Base-by-base conservation (phyloP, 1,139 yeast species). In the Candida buenavistaensis region DNA sequence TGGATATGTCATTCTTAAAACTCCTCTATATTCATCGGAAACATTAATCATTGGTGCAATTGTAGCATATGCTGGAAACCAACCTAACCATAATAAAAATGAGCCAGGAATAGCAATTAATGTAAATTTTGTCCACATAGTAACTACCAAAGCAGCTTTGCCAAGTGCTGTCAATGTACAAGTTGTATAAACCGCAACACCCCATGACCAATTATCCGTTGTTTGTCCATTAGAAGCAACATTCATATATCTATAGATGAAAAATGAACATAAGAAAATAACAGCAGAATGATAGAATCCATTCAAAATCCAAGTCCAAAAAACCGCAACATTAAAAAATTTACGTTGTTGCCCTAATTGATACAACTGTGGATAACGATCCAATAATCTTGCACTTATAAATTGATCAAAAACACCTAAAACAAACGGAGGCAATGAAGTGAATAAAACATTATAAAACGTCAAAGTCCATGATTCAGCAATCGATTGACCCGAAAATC, bases 401-500 rank as follows among this genome's bases (percentile, higher is more conserved):
- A 88, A 94, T 59, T 94, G 98, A 58, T 94, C 99, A 64, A 92
- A 90, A 3, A 94, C 88, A 39, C 99, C 99, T 48, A 94, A 71
- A 6, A 90, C 95, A 59, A 94, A 87, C 1, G 99, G 98, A 4
- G 99, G 98, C 31, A 88, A 67, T 16, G 87, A 97, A 0, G 98
- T 88, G 62, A 92, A 92, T 39, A 94, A 73, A n/a, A 94, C 96
- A 52, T 94, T 94, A 68, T 92, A 94, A 46, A 87, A 84, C 0
- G 98, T 92, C 54, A 94, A 79, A 0, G 97, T 88, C 99, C 99
- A 94, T 0, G 97, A 90, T 59, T 94, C 99, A 54, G 85, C 87
- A 48, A 94, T 82, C 0, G 96, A 88, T 62, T 92, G 96, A 16
- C 98, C 99, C 16, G 97, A 88, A 54, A 80, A 94, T 9, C 90